Conservation (phyloP, 2,329 filamentous ascomycete species). For the Botrytis cinerea region DNA sequence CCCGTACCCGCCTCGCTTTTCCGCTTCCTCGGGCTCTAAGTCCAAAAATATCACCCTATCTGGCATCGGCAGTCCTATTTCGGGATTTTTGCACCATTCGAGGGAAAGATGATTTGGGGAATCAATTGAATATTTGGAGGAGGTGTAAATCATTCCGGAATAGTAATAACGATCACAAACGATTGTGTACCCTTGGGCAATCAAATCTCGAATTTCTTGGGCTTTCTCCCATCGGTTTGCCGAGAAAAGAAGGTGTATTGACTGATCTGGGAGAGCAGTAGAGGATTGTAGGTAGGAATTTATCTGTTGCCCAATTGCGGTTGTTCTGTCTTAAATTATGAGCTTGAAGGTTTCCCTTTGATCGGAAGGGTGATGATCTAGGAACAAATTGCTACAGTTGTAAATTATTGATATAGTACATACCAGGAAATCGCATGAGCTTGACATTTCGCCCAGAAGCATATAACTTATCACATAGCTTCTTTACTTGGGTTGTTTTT, state of each 20-base stretch:
- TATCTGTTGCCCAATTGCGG: slow-evolving; percentile 69
- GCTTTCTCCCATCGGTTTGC: slow-evolving; percentile 69
- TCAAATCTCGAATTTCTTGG: slow-evolving; percentile 49
- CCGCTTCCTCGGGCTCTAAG: slow-evolving; percentile 71
- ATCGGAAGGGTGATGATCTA: background rate
- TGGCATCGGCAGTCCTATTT: slow-evolving; percentile 82
- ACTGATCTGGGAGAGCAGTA: slow-evolving; percentile 65
- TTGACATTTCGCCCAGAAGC: slow-evolving; percentile 54
- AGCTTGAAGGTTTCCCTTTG: slow-evolving; percentile 4
- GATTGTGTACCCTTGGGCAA: slow-evolving; percentile 70
- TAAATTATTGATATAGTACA: slow-evolving; percentile 18
- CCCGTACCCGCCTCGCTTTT: slow-evolving; percentile 81
- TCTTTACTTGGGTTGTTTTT: slow-evolving; percentile 70
- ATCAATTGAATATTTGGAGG: slow-evolving; percentile 75
- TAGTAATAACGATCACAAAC: slow-evolving; percentile 94
- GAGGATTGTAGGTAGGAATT: slow-evolving; percentile 63
- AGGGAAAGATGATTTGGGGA: slow-evolving; percentile 55
- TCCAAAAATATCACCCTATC: slow-evolving; percentile 89
- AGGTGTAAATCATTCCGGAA: slow-evolving; percentile 89
- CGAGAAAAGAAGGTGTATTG: slow-evolving; percentile 71
- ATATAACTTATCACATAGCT: slow-evolving; percentile 55
- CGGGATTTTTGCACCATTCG: slow-evolving; percentile 80
- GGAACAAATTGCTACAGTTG: background rate
- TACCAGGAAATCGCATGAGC: slow-evolving; percentile 68
- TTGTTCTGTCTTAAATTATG: slow-evolving; percentile 58